Percentiles rank a stretch among this genome's conserved stretches.
These are phyloP conservation scores for Cladosporium sp. DNA, from an alignment of 2,329 filamentous ascomycete genomes.

Conservation along the genomic window DNA sequence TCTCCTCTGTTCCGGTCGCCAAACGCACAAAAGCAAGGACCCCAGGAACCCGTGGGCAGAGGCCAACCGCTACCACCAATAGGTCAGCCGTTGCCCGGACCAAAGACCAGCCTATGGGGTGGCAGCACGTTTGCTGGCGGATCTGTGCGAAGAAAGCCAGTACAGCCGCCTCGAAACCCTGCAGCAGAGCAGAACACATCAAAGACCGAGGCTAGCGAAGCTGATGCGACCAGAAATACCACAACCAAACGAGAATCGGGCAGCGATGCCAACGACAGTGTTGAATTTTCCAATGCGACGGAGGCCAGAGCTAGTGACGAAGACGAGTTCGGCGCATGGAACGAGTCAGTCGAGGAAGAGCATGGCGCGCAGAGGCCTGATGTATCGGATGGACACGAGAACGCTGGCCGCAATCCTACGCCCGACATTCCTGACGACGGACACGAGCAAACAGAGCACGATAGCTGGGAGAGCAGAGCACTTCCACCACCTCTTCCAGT, in stretches of 20 bases:
- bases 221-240: not conserved
- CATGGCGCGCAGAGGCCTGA: not conserved
- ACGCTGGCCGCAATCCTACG: not conserved
- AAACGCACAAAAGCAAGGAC: slow-evolving; percentile 15
- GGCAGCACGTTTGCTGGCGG: slow-evolving; percentile 4
- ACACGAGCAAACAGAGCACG: not conserved
- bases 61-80: slow-evolving; percentile 78
- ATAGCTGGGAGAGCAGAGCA: not conserved
- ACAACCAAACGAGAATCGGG: not conserved
- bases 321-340: slow-evolving; percentile 26
- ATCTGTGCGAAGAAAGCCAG: slow-evolving; percentile 24
- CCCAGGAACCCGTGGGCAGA: slow-evolving; percentile 70
- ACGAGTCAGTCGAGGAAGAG: slow-evolving; percentile 1
- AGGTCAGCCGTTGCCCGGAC: slow-evolving; percentile 67
- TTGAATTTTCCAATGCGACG: not conserved
- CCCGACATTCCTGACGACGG: not conserved
- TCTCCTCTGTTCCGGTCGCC: slow-evolving; percentile 1
- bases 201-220: not conserved
- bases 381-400: not conserved
- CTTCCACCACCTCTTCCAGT: slow-evolving; percentile 11
- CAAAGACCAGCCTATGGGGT: slow-evolving; percentile 21
- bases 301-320: slow-evolving; percentile 3
- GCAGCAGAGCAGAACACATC: not conserved
- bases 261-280: not conserved
- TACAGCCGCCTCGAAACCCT: slow-evolving; percentile 14